phyloP scores from a whole-genome alignment of 805 yeast genomes.

The Nematodospora valgi region DNA sequence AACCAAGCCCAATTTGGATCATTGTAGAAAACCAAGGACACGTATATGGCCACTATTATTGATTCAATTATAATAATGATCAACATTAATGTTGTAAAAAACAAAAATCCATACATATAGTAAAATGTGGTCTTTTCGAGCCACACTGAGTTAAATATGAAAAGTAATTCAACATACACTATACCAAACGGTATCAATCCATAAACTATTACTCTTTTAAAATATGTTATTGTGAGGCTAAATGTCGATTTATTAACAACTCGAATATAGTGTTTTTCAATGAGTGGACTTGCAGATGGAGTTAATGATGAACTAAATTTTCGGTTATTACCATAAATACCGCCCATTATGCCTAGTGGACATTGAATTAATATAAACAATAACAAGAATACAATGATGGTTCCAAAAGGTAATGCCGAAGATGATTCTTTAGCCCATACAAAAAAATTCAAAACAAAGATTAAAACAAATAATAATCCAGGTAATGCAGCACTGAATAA shows the following conservation, averaged over 20 bases:
- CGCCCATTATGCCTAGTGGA: constrained; percentile 77
- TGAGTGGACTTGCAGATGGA: background rate
- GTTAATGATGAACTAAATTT: constrained; percentile 18
- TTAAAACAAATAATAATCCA: constrained; percentile 45
- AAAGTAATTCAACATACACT: constrained; percentile 73
- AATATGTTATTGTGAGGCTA: background rate
- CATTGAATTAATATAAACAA: constrained; percentile 64
- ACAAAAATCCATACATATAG: constrained; percentile 75
- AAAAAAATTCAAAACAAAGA: constrained; percentile 59
- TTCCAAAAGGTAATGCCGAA: constrained; percentile 73
- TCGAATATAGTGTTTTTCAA: background rate
- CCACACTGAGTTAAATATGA: constrained; percentile 76
- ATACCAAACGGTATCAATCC: constrained; percentile 79
- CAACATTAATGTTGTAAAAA: constrained; percentile 57
- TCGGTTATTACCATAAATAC: constrained; percentile 43
- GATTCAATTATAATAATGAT: constrained; percentile 66
- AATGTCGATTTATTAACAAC: background rate
- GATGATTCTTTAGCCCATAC: constrained; percentile 78
- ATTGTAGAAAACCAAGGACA: constrained; percentile 51
- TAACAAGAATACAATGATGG: constrained; percentile 57
- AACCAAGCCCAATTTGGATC: constrained; percentile 82
- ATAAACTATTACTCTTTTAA: constrained; percentile 33
- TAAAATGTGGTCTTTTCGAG: constrained; percentile 74
- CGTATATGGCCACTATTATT: constrained; percentile 64
- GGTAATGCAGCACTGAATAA: constrained; percentile 41